Conservation (phyloP, 768 basidiomycete species). For the Mrakia hoshinonis region DNA sequence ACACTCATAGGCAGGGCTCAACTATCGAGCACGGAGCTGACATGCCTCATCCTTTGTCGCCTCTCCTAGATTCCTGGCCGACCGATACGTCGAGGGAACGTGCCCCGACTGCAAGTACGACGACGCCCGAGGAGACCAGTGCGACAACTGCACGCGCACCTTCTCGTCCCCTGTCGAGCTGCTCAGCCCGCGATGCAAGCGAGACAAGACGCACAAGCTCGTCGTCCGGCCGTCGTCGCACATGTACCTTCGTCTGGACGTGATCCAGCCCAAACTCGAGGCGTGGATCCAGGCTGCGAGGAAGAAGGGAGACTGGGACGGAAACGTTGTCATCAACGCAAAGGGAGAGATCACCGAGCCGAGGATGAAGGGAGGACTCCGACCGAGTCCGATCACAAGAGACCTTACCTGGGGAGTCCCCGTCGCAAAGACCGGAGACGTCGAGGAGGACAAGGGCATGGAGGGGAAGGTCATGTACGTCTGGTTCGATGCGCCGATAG, state of each 20-base stretch:
- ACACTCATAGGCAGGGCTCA: no score
- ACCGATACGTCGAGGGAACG: slow-evolving; percentile 95
- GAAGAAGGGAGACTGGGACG: slow-evolving; percentile 80
- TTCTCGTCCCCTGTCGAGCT: slow-evolving; percentile 81
- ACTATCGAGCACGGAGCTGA: neutral
- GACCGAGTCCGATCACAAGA: slow-evolving; percentile 82
- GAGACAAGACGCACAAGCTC: slow-evolving; percentile 70
- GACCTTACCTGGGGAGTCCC: slow-evolving; percentile 95
- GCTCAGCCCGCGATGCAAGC: slow-evolving; percentile 85
- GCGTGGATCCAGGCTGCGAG: slow-evolving; percentile 77
- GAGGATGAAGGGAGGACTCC: slow-evolving; percentile 69
- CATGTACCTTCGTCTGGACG: slow-evolving; percentile 82
- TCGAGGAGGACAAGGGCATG: slow-evolving; percentile 74
- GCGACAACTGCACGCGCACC: slow-evolving; percentile 84
- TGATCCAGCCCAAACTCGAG: slow-evolving; percentile 69
- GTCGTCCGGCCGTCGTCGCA: slow-evolving; percentile 70
- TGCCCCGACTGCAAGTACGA: slow-evolving; percentile 89
- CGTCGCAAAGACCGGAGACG: slow-evolving; percentile 60
- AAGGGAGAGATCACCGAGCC: slow-evolving; percentile 86
- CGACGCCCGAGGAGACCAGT: slow-evolving; percentile 96
- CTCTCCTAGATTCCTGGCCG: slow-evolving; percentile 62
- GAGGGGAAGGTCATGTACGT: slow-evolving; percentile 85
- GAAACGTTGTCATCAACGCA: slow-evolving; percentile 77
- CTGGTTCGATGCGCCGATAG: slow-evolving; percentile 92
- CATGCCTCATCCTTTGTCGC: neutral